These are phyloP conservation scores for Cystofilobasidium bisporidii DNA, from an alignment of 768 basidiomycete species.

Conservation along the genomic window DNA sequence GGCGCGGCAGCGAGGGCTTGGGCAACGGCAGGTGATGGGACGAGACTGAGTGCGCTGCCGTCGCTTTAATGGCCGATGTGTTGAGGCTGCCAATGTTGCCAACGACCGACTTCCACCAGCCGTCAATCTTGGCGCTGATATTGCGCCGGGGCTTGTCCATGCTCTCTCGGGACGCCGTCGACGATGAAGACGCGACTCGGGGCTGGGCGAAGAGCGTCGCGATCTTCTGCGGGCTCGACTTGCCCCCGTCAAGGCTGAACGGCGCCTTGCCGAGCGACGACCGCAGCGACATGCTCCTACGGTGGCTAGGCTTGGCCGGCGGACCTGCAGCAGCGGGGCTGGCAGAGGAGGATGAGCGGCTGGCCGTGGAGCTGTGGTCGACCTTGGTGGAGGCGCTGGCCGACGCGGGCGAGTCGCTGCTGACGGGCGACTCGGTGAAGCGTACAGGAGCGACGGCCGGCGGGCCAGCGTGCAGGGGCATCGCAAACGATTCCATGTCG, in stretches of 20 bases:
- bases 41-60: not conserved
- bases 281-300: slow-evolving; percentile 19
- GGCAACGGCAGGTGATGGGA: not conserved
- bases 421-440: not conserved
- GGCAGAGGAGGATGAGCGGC: too few species aligned
- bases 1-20: not conserved
- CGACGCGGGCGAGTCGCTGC: not conserved
- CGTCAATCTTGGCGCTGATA: slow-evolving; percentile 40
- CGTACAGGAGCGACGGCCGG: not conserved
- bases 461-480: slow-evolving; percentile 4
- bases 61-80: not conserved
- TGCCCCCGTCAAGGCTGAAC: slow-evolving; percentile 4
- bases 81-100: slow-evolving; percentile 33
- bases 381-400: too few species aligned
- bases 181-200: slow-evolving; percentile 30
- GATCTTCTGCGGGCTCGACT: slow-evolving; percentile 10
- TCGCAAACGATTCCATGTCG: slow-evolving; percentile 31
- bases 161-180: slow-evolving; percentile 30
- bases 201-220: slow-evolving; percentile 30
- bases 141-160: slow-evolving; percentile 31
- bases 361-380: too few species aligned
- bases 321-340: too few species aligned
- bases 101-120: slow-evolving; percentile 42
- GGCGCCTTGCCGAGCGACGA: slow-evolving; percentile 11
- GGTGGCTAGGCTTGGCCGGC: not conserved